Base-by-base conservation (phyloP, 768 basidiomycete genomes). In the Daedalea quercina region DNA sequence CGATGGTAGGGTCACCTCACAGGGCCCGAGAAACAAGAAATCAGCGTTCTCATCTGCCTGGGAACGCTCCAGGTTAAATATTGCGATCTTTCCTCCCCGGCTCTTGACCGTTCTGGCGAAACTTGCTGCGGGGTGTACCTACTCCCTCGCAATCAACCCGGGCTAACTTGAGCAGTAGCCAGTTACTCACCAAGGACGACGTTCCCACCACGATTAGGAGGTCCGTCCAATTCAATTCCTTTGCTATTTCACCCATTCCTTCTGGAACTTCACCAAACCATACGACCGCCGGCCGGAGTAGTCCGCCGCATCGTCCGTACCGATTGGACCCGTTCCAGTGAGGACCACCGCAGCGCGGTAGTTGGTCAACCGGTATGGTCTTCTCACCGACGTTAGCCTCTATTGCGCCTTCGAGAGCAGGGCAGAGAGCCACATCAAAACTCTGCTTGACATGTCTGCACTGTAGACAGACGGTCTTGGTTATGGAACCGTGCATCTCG, bases 401-500 rank as follows among this genome's bases (percentile, higher is more conserved):
- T 49, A 73, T 60, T 52, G 56, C 59, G 0, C 62, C 62, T 13
- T 41, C 56, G 12, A 63, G 41, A 1, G 62, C 60, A 7, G 56
- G 49, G n/a, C 56, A 61, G n/a, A 61, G 51, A 1, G 62, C 60
- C 12, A 55, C 56, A 20, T 23, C 34, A 15, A 51, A 28, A 62
- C 80, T 70, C 51, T 63, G 69, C 49, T 76, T 71, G 15, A 61
- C 52, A 51, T 77, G 69, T 12, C 62, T 57, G 57, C 82, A 84
- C 22, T 66, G 64, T 0, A 76, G 78, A 69, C 84, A 85, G 25
- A 65, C 50, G 7, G 79, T 70, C 57, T 82, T 78, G 60, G 79
- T 75, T 3, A 84, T 63, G 63, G 28, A 31, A 0, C 82, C 83
- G 58, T 85, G 85, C 80, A 84, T 85, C 60, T 86, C 82, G 25